Conservation (phyloP, 1,139 yeast species). For the Yamadazyma songkhlaensis region DNA sequence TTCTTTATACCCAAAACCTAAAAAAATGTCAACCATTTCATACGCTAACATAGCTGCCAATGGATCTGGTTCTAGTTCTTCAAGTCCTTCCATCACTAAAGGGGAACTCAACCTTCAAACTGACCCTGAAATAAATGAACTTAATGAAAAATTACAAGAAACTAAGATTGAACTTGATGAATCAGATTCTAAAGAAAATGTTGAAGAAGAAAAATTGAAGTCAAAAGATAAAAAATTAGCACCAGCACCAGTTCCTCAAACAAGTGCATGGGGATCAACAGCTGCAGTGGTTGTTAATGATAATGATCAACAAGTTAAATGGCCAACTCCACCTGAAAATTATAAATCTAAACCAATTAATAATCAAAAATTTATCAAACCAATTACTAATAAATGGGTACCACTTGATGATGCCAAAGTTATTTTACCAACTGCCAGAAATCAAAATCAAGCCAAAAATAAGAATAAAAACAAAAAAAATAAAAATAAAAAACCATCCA, state of each 20-base stretch:
- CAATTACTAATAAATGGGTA: constrained; percentile 82
- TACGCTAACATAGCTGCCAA: constrained; percentile 45
- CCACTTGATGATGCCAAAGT: constrained; percentile 79
- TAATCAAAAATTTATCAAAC: constrained; percentile 47
- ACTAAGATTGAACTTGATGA: constrained; percentile 3
- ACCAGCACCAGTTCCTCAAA: constrained; percentile 76
- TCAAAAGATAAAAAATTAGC: constrained; percentile 42
- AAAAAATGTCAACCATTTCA: constrained; percentile 13
- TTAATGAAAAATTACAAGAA: background rate
- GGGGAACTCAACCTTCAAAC: constrained; percentile 1
- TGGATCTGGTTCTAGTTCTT: constrained; percentile 6
- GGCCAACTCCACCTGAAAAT: constrained; percentile 58
- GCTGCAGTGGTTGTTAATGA: constrained; percentile 35
- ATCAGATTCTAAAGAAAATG: constrained; percentile 1
- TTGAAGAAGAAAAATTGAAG: constrained; percentile 1
- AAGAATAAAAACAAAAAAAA: constrained; percentile 23
- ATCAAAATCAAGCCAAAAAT: constrained; percentile 25
- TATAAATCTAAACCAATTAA: constrained; percentile 13
- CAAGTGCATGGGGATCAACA: constrained; percentile 64
- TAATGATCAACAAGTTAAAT: constrained; percentile 35
- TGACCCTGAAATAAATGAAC: background rate
- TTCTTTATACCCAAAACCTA: too few relatives aligned
- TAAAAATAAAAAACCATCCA: background rate
- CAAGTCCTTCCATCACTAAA: constrained; percentile 5
- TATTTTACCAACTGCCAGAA: constrained; percentile 41